Evolutionary conservation across 805 yeast species (phyloP).

Genomic region (Suhomyces kilbournensis): DNA sequence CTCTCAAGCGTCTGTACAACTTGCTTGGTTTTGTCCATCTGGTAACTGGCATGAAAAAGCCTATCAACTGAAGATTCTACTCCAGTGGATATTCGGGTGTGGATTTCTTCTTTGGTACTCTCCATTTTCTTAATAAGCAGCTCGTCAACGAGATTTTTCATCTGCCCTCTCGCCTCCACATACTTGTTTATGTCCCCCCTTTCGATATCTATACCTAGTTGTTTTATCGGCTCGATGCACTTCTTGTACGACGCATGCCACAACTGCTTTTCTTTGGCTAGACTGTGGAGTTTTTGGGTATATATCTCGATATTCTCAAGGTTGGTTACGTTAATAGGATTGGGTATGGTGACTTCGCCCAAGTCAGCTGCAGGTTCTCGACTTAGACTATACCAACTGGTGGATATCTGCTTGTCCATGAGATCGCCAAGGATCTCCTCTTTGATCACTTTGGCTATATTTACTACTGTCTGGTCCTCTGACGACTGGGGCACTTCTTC

Average conservation of each 20-base stretch:
- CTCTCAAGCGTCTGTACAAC: slow-evolving; percentile 19
- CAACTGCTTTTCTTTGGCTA: slow-evolving; percentile 44
- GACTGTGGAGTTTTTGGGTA: slow-evolving; percentile 39
- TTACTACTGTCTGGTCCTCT: slow-evolving; percentile 41
- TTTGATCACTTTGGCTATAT: slow-evolving; percentile 60
- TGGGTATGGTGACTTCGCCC: slow-evolving; percentile 45
- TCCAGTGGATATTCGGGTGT: slow-evolving; percentile 12
- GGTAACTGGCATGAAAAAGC: slow-evolving; percentile 31
- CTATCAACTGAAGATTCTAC: slow-evolving; percentile 36
- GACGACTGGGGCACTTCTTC: slow-evolving; percentile 19
- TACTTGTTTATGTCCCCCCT: slow-evolving; percentile 2
- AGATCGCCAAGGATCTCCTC: slow-evolving; percentile 61
- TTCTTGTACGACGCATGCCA: slow-evolving; percentile 41
- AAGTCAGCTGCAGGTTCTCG: slow-evolving; percentile 18
- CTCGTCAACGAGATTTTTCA: slow-evolving; percentile 13
- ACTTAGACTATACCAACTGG: slow-evolving; percentile 60
- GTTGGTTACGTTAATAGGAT: slow-evolving; percentile 58
- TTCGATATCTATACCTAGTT: neutral
- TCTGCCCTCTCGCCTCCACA: slow-evolving; percentile 5
- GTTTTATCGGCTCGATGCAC: slow-evolving; percentile 13
- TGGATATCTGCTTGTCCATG: slow-evolving; percentile 54
- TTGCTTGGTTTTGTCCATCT: slow-evolving; percentile 22
- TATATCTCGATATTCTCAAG: slow-evolving; percentile 45
- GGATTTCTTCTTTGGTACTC: slow-evolving; percentile 9
- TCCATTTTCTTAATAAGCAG: slow-evolving; percentile 12